These are phyloP conservation scores for Canna indica DNA, from an alignment of 176 grass and related monocot genomes.

Conservation along the genomic window DNA sequence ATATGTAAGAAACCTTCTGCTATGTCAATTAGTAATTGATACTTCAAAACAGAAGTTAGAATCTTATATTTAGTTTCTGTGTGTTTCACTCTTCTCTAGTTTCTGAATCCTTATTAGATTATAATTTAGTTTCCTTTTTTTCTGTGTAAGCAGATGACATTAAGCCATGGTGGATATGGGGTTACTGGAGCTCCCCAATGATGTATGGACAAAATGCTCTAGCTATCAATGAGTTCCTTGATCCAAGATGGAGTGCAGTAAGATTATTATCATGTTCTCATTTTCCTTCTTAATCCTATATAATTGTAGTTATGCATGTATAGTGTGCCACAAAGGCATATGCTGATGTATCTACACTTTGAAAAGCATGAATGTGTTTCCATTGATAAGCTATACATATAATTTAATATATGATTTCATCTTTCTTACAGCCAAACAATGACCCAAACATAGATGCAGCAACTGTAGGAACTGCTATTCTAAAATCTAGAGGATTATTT, in stretches of 20 bases:
- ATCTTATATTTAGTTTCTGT: not conserved
- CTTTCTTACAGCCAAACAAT: constrained; percentile 41
- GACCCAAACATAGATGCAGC: constrained; percentile 38
- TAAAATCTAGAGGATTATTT: constrained; percentile 76
- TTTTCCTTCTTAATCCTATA: not conserved
- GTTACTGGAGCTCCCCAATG: constrained; percentile 10
- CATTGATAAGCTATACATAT: too few species aligned
- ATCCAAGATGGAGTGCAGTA: constrained; percentile 29
- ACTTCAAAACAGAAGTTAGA: too few species aligned
- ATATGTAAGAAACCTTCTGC: not conserved
- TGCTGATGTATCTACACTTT: not conserved
- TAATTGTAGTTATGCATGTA: too few species aligned
- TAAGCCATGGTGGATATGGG: constrained; percentile 9
- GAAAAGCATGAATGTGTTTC: too few species aligned
- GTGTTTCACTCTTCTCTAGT: not conserved
- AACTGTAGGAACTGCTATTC: constrained; percentile 66
- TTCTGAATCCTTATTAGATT: not conserved
- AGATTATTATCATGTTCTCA: constrained; percentile 5
- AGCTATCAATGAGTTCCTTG: constrained; percentile 17
- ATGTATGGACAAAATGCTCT: constrained; percentile 2
- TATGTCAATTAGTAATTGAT: not conserved
- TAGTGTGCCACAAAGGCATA: too few species aligned
- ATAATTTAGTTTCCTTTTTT: not conserved
- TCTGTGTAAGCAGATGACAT: not conserved
- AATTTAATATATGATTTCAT: constrained; percentile 2